Percentiles rank a stretch among this genome's conserved stretches.
Evolutionary conservation across 768 basidiomycete genomes (phyloP).

Genomic region (Favolaschia claudopus): DNA sequence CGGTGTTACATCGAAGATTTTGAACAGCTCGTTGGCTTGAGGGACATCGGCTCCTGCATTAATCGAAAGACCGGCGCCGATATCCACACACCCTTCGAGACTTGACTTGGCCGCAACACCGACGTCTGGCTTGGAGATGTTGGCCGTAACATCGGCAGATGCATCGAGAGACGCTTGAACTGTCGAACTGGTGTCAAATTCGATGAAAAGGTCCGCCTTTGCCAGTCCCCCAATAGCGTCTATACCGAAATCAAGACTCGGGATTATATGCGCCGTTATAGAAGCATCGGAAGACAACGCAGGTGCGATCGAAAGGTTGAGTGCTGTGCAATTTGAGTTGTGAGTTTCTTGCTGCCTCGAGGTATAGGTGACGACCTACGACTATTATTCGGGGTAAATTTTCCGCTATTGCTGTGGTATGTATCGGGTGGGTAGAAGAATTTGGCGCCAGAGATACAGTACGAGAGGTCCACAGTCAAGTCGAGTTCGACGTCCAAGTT

Average conservation of each 20-base stretch:
- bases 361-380: slow-evolving; percentile 31
- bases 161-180: slow-evolving; percentile 32
- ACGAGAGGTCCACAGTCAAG: slow-evolving; percentile 41
- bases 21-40: slow-evolving; percentile 48
- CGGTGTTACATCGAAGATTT: slow-evolving; percentile 43
- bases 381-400: slow-evolving; percentile 37
- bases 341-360: background rate
- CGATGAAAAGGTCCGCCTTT: slow-evolving; percentile 22
- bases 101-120: slow-evolving; percentile 1
- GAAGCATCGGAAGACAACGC: slow-evolving; percentile 34
- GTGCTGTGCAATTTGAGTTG: slow-evolving; percentile 24
- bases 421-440: slow-evolving; percentile 46
- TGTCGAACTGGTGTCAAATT: slow-evolving; percentile 39
- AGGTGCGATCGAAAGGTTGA: slow-evolving; percentile 45
- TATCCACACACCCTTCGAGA: slow-evolving; percentile 44
- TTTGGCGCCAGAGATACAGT: slow-evolving; percentile 39
- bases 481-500: slow-evolving; percentile 42
- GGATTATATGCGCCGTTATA: slow-evolving; percentile 46
- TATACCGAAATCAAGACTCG: slow-evolving; percentile 44
- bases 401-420: slow-evolving; percentile 29
- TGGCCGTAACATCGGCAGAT: slow-evolving; percentile 4
- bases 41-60: slow-evolving; percentile 50
- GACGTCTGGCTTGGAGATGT: background rate
- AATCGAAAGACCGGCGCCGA: slow-evolving; percentile 43
- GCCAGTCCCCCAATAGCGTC: slow-evolving; percentile 24